A percentile compares a stretch with the other conserved stretches of the same genome.
Evolutionary conservation across 768 basidiomycete genomes (phyloP).

Genomic region (Podaxis carcinomalis): DNA sequence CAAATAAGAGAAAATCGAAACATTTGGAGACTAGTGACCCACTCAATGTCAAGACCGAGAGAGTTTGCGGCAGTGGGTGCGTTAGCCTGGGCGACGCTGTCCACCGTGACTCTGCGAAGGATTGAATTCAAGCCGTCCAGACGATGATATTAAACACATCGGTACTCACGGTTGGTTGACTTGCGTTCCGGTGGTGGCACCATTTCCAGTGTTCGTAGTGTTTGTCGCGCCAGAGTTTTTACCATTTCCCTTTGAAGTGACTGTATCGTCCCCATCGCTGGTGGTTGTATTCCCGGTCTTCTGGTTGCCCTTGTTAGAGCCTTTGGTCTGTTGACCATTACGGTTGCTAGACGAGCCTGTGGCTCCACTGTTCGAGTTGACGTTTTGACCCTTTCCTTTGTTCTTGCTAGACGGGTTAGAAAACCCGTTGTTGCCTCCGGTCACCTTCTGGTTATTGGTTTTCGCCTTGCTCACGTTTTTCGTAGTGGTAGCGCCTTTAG

Average conservation of each 20-base stretch:
- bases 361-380: not conserved
- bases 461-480: slow-evolving; percentile 12
- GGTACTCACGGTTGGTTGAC: not conserved
- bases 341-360: not conserved
- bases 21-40: slow-evolving; percentile 15
- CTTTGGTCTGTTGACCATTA: slow-evolving; percentile 2
- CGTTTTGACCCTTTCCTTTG: not conserved
- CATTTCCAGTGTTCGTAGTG: not conserved
- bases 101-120: not conserved
- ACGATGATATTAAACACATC: not conserved
- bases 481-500: slow-evolving; percentile 4
- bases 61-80: slow-evolving; percentile 26
- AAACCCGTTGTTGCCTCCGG: not conserved
- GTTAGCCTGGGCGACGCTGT: slow-evolving; percentile 13
- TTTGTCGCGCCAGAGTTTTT: not conserved
- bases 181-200: not conserved
- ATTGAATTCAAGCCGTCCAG: not conserved
- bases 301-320: not conserved
- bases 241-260: not conserved
- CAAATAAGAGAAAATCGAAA: slow-evolving; percentile 24
- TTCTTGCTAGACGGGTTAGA: slow-evolving; percentile 1
- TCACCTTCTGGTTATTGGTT: slow-evolving; percentile 23
- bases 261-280: not conserved
- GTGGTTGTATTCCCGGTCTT: not conserved
- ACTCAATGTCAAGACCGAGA: slow-evolving; percentile 57